Percentiles rank a stretch among this genome's conserved stretches.
phyloP scores from a whole-genome alignment of 192 early-diverging fungal genomes.

The Phlyctochytrium planicorne region DNA sequence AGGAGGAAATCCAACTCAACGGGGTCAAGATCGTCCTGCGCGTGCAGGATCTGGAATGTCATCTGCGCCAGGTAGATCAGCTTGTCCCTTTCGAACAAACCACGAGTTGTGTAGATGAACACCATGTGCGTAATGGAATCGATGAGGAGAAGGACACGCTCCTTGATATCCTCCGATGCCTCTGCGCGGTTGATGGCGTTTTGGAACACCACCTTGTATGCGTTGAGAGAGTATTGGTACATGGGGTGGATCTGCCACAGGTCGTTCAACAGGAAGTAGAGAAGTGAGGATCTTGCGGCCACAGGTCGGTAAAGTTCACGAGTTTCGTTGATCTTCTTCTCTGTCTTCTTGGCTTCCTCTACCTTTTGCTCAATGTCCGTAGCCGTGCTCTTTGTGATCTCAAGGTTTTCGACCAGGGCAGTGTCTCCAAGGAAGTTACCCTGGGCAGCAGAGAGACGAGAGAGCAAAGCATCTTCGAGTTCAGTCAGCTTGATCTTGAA shows the following conservation, averaged over 20 bases:
- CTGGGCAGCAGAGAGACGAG: slow-evolving; percentile 57
- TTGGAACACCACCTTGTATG: slow-evolving; percentile 68
- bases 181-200: slow-evolving; percentile 60
- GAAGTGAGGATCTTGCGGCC: slow-evolving; percentile 59
- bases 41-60: slow-evolving; percentile 64
- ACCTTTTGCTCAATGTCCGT: slow-evolving; percentile 68
- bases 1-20: slow-evolving; percentile 62
- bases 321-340: slow-evolving; percentile 69
- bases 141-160: slow-evolving; percentile 53
- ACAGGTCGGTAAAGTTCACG: slow-evolving; percentile 66
- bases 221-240: slow-evolving; percentile 71
- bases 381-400: slow-evolving; percentile 62
- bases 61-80: slow-evolving; percentile 64
- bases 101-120: slow-evolving; percentile 62
- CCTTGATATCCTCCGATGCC: slow-evolving; percentile 61
- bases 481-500: slow-evolving; percentile 66
- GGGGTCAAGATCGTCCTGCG: slow-evolving; percentile 55
- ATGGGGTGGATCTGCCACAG: slow-evolving; percentile 69
- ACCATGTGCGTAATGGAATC: slow-evolving; percentile 66
- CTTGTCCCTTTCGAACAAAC: slow-evolving; percentile 66
- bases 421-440: slow-evolving; percentile 69
- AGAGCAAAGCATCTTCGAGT: slow-evolving; percentile 63
- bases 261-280: slow-evolving; percentile 67
- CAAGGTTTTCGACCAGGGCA: slow-evolving; percentile 63
- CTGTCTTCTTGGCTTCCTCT: slow-evolving; percentile 63